Percentiles rank a stretch among this genome's conserved stretches.
phyloP scores from a whole-genome alignment of 495 filamentous ascomycete species.

The Trichoderma erinaceum region DNA sequence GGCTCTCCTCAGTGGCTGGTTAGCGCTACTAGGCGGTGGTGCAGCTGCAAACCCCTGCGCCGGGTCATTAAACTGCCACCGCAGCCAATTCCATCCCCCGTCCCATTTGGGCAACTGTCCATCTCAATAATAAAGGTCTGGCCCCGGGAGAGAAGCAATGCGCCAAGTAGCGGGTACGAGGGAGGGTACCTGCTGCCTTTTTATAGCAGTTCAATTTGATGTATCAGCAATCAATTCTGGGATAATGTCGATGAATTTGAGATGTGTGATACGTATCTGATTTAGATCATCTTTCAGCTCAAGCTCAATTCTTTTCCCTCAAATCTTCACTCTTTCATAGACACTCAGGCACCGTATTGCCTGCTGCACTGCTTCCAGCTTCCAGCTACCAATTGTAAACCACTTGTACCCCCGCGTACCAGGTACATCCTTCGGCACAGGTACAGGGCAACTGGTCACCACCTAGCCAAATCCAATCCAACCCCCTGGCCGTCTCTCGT shows the following conservation, averaged over 20 bases:
- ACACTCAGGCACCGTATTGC: too few species aligned
- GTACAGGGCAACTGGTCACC: background rate
- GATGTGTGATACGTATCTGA: background rate
- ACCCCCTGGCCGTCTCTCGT: background rate
- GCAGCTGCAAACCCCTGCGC: slow-evolving; percentile 10
- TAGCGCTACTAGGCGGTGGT: background rate
- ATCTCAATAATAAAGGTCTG: slow-evolving; percentile 3
- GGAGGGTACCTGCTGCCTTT: too few species aligned
- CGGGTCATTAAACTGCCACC: slow-evolving; percentile 14
- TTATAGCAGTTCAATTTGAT: too few species aligned
- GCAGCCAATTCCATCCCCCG: slow-evolving; percentile 15
- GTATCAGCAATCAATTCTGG: too few species aligned
- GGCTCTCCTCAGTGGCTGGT: background rate
- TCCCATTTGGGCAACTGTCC: slow-evolving; percentile 14
- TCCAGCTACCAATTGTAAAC: background rate
- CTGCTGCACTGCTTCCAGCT: background rate
- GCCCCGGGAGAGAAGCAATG: background rate
- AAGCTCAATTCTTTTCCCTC: too few species aligned
- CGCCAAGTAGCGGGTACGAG: background rate
- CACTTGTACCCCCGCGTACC: background rate
- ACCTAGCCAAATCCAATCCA: background rate
- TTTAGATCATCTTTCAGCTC: background rate
- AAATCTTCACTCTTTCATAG: too few species aligned
- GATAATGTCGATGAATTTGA: too few species aligned
- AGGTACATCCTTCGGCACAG: background rate